phyloP scores from a whole-genome alignment of 2,329 filamentous ascomycete genomes.

The Fusarium nisikadoi region DNA sequence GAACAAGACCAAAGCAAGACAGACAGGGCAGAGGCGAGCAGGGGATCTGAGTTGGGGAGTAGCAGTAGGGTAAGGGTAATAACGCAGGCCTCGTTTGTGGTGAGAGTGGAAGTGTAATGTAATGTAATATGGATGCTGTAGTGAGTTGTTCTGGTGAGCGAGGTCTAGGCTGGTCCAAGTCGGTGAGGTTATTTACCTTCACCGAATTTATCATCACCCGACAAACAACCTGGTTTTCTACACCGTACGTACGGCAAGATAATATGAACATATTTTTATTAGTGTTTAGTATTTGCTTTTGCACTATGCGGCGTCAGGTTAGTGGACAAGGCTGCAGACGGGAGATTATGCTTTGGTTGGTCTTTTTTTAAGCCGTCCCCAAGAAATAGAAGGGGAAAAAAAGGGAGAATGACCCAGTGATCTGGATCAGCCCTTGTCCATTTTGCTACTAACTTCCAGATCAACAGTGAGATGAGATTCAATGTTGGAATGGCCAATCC shows the following conservation, averaged over 20 bases:
- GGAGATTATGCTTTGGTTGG: constrained; percentile 33
- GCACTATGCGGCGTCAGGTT: constrained; percentile 3
- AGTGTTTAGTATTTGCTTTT: neutral
- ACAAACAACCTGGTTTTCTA: neutral
- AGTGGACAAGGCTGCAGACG: constrained; percentile 36
- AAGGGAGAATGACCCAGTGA: constrained; percentile 41
- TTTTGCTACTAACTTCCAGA: constrained; percentile 33
- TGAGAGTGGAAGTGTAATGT: constrained; percentile 21
- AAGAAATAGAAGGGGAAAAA: neutral
- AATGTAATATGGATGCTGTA: neutral
- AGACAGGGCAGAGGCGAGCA: constrained; percentile 11
- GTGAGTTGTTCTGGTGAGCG: constrained; percentile 6
- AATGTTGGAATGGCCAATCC: constrained; percentile 19
- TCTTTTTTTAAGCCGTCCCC: neutral
- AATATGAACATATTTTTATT: neutral
- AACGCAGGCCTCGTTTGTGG: constrained; percentile 27
- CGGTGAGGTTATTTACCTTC: constrained; percentile 34
- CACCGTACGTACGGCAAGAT: neutral
- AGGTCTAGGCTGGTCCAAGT: constrained; percentile 16
- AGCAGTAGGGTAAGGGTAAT: constrained; percentile 2
- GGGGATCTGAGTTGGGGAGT: neutral
- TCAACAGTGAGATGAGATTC: constrained; percentile 38
- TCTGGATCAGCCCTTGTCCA: constrained; percentile 44
- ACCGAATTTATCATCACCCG: constrained; percentile 30
- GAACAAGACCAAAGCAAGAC: constrained; percentile 19